Conservation (phyloP, 78 protist species). For the Chrysochromulina parva region DNA sequence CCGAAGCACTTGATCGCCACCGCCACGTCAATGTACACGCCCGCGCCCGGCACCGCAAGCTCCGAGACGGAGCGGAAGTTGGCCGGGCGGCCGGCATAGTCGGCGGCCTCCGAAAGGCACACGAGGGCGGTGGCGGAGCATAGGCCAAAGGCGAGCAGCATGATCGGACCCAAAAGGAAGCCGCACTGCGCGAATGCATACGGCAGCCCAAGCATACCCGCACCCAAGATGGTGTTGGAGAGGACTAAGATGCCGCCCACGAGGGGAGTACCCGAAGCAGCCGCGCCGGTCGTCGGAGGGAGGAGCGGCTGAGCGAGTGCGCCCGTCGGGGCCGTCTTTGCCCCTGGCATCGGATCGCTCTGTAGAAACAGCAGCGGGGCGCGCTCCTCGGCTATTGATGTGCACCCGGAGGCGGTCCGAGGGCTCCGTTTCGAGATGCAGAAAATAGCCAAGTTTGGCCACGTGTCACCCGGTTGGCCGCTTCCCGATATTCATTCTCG, state of each 20-base stretch:
- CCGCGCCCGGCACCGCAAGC: not conserved
- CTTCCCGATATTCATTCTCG: no score
- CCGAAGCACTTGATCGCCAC: conserved; percentile 38
- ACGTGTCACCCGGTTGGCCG: no score
- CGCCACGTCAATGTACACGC: not conserved
- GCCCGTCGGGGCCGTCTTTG: no score
- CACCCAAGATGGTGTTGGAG: conserved; percentile 36
- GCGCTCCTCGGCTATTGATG: no score
- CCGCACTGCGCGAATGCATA: not conserved
- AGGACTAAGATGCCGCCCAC: conserved; percentile 1
- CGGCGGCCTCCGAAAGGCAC: conserved; percentile 8
- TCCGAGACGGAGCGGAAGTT: not conserved
- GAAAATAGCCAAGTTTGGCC: no score
- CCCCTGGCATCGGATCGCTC: no score
- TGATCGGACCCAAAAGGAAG: not conserved
- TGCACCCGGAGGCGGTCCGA: no score
- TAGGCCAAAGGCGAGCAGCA: not conserved
- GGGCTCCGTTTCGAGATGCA: no score
- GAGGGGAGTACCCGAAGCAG: no score
- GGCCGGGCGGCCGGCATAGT: not conserved
- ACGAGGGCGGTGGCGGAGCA: not conserved
- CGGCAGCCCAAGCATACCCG: conserved; percentile 39
- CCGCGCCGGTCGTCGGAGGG: no score
- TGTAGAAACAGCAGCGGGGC: no score
- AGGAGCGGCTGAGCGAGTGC: no score